Base-by-base conservation (phyloP, 2,329 filamentous ascomycete species). In the Didymella pomorum region DNA sequence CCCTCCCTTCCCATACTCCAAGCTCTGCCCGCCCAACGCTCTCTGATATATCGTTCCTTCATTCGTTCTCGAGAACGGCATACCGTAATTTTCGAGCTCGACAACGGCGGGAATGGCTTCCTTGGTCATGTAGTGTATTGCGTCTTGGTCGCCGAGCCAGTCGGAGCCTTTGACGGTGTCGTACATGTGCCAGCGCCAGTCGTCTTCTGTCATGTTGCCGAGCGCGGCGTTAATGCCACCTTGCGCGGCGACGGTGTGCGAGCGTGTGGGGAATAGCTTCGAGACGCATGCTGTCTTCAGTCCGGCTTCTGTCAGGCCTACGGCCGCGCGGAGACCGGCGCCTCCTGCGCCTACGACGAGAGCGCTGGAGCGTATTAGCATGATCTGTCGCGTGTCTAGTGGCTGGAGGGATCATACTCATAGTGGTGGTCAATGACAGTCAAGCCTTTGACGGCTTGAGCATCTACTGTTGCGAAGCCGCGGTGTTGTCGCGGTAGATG, bases 211-310 rank as follows among this genome's bases (percentile, higher is more conserved):
- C 81, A 84, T 84, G 66, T 84, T 84, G 63, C 82, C 84, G 16
- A 86, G 73, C 3, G 83, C 83, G 10, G 83, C 84, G 70, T 86
- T 86, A 70, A 88, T 88, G 63, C 86, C 86, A 62, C 86, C 86
- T 75, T 89, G 86, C 23, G 86, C 86, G n/a, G 86, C 86, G 58
- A 88, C 86, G 11, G 86, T 89, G 75, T 88, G 86, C 66, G 82
- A 85, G 76, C 86, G 79, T 18, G 86, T 88, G 29, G 85, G 85
- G 72, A 88, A 88, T 31, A 88, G 79, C 72, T 88, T 88, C 28
- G 84, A 84, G 62, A 89, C 82, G 77, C 86, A 88, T 61, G 86
- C 86, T 60, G 86, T 88, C 66, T 88, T 86, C 69, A 88, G 83
- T 9, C 86, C 86, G 63, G 84, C 83, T 77, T 88, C 86, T 29